These are phyloP conservation scores for Ormosia semicastrata DNA, from an alignment of 306 rosid species.

Conservation along the genomic window DNA sequence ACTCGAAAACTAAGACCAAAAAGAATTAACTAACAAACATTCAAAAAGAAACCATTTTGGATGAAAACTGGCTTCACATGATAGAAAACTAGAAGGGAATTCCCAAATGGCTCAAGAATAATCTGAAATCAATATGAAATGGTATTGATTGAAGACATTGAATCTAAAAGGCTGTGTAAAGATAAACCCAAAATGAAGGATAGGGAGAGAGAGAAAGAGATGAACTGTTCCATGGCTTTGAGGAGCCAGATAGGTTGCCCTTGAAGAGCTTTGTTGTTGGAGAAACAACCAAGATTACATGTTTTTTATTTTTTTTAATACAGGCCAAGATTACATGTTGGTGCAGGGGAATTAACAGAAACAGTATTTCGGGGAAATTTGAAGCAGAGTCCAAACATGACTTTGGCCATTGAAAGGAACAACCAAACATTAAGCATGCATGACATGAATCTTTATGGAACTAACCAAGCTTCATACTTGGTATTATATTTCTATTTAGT, in stretches of 20 bases:
- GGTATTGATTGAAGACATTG: background rate
- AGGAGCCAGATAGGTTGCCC: slow-evolving; percentile 84
- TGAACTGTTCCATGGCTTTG: slow-evolving; percentile 90
- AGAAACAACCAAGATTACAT: slow-evolving; percentile 22
- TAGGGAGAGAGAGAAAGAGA: background rate
- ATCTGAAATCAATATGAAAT: background rate
- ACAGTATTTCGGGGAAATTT: background rate
- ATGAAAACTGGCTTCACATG: background rate
- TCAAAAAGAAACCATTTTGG: background rate
- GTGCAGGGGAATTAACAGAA: slow-evolving; percentile 8
- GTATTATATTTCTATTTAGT: background rate
- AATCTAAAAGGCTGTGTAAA: background rate
- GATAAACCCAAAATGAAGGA: background rate
- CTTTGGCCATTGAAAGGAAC: background rate
- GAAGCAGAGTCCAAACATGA: slow-evolving; percentile 5
- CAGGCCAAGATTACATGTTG: background rate
- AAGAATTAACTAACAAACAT: background rate
- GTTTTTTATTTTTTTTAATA: no score
- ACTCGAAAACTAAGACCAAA: no score
- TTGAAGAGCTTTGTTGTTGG: slow-evolving; percentile 78
- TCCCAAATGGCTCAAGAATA: background rate
- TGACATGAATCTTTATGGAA: background rate
- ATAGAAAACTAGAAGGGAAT: background rate
- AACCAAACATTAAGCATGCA: background rate
- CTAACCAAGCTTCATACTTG: background rate